Percentiles rank a stretch among this genome's conserved stretches.
These are phyloP conservation scores for Gastrolobium villosum DNA, from an alignment of 306 rosid species.

Conservation along the genomic window DNA sequence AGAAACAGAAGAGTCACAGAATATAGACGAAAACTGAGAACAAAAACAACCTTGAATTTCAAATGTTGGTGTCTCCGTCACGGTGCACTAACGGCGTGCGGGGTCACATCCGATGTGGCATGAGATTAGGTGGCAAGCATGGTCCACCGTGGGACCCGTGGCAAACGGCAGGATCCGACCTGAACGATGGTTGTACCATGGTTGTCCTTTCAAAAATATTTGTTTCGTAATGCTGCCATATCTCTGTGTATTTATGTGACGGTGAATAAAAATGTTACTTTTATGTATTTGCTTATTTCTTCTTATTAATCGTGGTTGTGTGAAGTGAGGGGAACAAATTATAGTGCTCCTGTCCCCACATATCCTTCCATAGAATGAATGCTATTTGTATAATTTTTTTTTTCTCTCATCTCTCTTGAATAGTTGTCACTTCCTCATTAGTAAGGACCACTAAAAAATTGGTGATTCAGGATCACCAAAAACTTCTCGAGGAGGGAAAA, in stretches of 20 bases:
- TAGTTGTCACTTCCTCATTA: too few species aligned
- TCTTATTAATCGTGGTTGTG: neutral
- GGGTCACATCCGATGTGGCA: slow-evolving; percentile 53
- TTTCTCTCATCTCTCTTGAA: too few species aligned
- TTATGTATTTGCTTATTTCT: neutral
- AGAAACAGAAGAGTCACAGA: slow-evolving; percentile 24
- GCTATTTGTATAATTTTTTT: too few species aligned
- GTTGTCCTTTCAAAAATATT: slow-evolving; percentile 42
- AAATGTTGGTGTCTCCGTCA: slow-evolving; percentile 57
- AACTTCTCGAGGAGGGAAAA: too few species aligned
- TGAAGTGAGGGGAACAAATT: too few species aligned
- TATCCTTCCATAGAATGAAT: too few species aligned
- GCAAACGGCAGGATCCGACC: slow-evolving; percentile 53
- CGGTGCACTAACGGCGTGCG: slow-evolving; percentile 42
- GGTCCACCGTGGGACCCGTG: slow-evolving; percentile 51
- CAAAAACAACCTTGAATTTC: slow-evolving; percentile 47
- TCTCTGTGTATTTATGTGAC: too few species aligned
- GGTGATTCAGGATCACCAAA: too few species aligned
- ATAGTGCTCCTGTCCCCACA: too few species aligned
- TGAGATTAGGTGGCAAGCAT: slow-evolving; percentile 2
- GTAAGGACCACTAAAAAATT: too few species aligned
- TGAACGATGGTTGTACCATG: slow-evolving; percentile 45
- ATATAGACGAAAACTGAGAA: neutral
- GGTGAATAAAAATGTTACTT: too few species aligned
- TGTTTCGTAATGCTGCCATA: neutral